Evolutionary conservation across 768 basidiomycete species (phyloP).

Genomic region (Trametes sanguinea): DNA sequence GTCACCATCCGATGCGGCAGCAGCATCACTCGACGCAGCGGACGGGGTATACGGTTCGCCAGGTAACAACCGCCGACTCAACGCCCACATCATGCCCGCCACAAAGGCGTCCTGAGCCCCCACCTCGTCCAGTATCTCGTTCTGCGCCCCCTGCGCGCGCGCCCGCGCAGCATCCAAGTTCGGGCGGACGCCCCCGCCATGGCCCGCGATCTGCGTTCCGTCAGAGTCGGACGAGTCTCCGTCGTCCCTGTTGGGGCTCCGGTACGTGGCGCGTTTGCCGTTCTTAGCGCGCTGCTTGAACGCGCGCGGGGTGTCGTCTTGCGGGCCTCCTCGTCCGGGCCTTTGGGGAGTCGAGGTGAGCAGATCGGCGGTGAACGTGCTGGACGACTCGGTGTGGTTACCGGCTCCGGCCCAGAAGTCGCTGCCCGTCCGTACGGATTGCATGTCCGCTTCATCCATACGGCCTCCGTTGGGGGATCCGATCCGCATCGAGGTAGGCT

Average conservation of each 20-base stretch:
- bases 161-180: constrained; percentile 1
- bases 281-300: constrained; percentile 14
- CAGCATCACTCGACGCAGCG: constrained; percentile 29
- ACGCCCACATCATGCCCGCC: constrained; percentile 84
- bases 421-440: constrained; percentile 65
- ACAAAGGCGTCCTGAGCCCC: constrained; percentile 83
- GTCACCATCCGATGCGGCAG: constrained; percentile 17
- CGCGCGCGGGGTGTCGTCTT: background rate
- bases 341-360: constrained; percentile 20
- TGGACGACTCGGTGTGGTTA: constrained; percentile 53
- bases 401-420: constrained; percentile 71
- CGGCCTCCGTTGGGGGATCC: background rate
- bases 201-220: constrained; percentile 55
- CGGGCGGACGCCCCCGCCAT: constrained; percentile 6
- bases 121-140: constrained; percentile 63
- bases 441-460: constrained; percentile 33
- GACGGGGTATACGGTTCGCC: constrained; percentile 71
- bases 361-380: constrained; percentile 49
- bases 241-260: constrained; percentile 22
- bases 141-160: background rate
- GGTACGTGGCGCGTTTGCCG: constrained; percentile 16
- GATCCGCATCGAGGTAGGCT: constrained; percentile 11
- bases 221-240: constrained; percentile 49
- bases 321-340: background rate
- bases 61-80: constrained; percentile 71